Base-by-base conservation (phyloP, 2,329 filamentous ascomycete species). In the Samsoniella hepiali region DNA sequence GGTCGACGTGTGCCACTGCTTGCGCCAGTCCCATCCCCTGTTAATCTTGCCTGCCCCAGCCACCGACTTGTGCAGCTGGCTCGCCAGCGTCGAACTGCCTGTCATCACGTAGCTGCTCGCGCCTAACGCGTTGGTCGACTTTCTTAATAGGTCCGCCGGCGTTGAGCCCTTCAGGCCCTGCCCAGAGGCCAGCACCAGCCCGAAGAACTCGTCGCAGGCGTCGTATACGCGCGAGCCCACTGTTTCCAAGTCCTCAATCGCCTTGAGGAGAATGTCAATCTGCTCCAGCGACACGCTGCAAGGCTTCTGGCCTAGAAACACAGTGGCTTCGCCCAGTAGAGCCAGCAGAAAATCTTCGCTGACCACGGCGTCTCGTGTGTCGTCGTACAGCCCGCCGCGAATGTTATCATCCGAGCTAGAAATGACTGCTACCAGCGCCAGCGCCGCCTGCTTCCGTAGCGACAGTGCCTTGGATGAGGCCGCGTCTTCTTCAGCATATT, bases 321-420 rank as follows among this genome's bases (percentile, higher is more conserved):
- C 84, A 3, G 94, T 84, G 0, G 89, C 87, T 77, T 98, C 94
- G 58, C 92, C 93, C 1, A 98, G 82, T 15, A 98, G 81, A 3
- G 90, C 87, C 9, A 97, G 81, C 29, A 98, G 77, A 59, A 93
- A 93, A 69, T 98, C 94, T 66, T 96, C 91, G 69, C 91, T 91
- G 22, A 97, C 90, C 7, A 96, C 91, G 0, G 91, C 88, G 71
- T 93, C 90, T 13, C 91, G 85, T 22, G 86, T 84, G 31, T 88
- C 87, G 72, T 98, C 93, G 73, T 93, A 96, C 2, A 97, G 81
- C 1, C 94, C 94, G 62, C 94, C 94, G 63, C 91, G 90, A 69
- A 98, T 96, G 72, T 91, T 94, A 74, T 97, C 93, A 63, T 91
- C 90, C 2, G 94, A 89, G 72, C 91, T 95, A 61, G 88, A 86